phyloP scores from a whole-genome alignment of 441 rosid genomes.

The Gossypium schwendimanii region DNA sequence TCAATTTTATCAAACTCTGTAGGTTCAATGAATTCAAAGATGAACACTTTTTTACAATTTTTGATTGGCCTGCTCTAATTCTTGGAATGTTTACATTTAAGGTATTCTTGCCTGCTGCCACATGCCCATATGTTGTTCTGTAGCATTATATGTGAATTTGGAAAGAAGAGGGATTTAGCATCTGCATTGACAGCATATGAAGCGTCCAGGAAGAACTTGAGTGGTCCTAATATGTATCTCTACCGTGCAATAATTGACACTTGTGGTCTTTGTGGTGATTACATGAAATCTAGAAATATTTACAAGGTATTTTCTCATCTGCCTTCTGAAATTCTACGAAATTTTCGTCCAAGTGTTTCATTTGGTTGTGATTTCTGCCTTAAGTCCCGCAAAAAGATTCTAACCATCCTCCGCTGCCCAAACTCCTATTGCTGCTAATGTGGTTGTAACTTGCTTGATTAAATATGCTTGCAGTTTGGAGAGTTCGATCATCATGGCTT shows the following conservation, averaged over 20 bases:
- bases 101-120: conserved; percentile 62
- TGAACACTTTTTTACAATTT: not conserved
- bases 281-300: conserved; percentile 65
- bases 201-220: conserved; percentile 44
- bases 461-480: not conserved
- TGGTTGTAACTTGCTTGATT: not conserved
- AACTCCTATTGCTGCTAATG: not conserved
- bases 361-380: conserved; percentile 3
- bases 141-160: conserved; percentile 59
- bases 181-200: conserved; percentile 73
- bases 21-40: not conserved
- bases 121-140: conserved; percentile 62
- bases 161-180: conserved; percentile 61
- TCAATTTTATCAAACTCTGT: not conserved
- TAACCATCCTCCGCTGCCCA: not conserved
- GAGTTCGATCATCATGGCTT: conserved; percentile 1
- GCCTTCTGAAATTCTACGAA: conserved; percentile 3
- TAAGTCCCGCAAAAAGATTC: not conserved
- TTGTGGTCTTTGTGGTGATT: conserved; percentile 73
- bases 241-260: conserved; percentile 72
- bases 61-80: conserved; percentile 9
- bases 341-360: conserved; percentile 7
- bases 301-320: conserved; percentile 54
- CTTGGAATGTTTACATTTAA: conserved; percentile 32
- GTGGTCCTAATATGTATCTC: conserved; percentile 61